Evolutionary conservation across 306 rosid genomes (phyloP), one percentile per base, ranked within the genome.

Genomic region (Sophora flavescens): DNA sequence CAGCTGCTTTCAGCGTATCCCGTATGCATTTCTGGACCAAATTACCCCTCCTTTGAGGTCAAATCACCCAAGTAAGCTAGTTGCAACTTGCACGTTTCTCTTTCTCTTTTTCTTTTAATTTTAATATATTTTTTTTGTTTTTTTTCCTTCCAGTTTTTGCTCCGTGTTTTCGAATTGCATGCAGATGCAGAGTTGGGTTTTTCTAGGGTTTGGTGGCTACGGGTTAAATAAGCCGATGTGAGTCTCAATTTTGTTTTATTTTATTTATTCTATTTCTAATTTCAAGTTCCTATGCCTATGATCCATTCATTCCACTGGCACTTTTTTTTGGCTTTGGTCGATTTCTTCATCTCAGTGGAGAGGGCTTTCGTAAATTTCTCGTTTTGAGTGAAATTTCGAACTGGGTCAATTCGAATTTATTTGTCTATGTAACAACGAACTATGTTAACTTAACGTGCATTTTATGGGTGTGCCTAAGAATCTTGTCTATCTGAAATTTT

Each of bases 171-270:
- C 70, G 53, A 6, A 47, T 48, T 70, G 78, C 42, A 70, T 54
- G 83, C 84, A 72, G 80, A 74, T 12, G 79, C 13, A 33, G 67
- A 6, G 3, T 1, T 61, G 75, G 80, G 32, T 60, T 48, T 87
- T 77, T 76, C 56, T 83, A 69, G 84, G 88, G 87, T 65, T 89
- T 68, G 47, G 14, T 45, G 36, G 28, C 64, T 50, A 30, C 50
- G 77, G 77, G 44, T 5, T 50, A 70, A 10, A 54, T 61, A 56
- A 63, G 60, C 89, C 59, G 69, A 78, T 87, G 63, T 73, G 7
- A 58, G 45, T 73, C 0, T 50, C 11, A 80, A 5, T 60, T 53
- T 35, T 76, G 26, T 68, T 45, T 28, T 33, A 33, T 33, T 33
- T 33, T 62, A 15, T 63, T 58, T 42, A 4, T 35, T 33, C 2